Evolutionary conservation across 129 eudicot genomes (phyloP).

Genomic region (Flaveria linearis): DNA sequence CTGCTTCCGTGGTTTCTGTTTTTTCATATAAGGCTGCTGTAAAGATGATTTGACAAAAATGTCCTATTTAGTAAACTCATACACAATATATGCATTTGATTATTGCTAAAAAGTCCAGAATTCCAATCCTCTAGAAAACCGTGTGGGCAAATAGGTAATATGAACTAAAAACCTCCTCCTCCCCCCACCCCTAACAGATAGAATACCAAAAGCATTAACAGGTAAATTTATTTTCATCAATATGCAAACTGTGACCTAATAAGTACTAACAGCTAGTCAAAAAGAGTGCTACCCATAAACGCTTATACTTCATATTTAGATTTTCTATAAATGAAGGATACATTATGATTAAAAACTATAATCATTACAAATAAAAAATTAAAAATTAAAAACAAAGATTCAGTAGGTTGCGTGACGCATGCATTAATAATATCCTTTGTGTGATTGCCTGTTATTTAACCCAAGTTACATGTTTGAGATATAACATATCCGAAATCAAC

Average conservation of each 20-base stretch:
- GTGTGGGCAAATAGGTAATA: not conserved
- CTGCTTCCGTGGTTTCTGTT: conserved; percentile 10
- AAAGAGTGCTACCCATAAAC: not conserved
- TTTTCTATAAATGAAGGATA: not conserved
- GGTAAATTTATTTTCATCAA: no score
- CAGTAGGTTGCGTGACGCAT: not conserved
- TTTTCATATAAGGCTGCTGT: conserved; percentile 25
- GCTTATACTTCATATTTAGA: not conserved
- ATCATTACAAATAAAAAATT: not conserved
- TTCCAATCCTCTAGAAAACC: not conserved
- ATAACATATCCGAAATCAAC: not conserved
- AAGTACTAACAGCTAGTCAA: not conserved
- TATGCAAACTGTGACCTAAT: no score
- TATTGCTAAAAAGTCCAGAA: not conserved
- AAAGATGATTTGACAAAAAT: conserved; percentile 1
- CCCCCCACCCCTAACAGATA: no score
- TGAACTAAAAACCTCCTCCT: not conserved
- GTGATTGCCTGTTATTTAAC: not conserved
- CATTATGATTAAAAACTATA: not conserved
- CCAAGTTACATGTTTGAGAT: not conserved
- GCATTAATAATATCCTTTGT: not conserved
- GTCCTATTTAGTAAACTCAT: conserved; percentile 16
- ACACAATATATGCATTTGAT: not conserved
- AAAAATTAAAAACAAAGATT: not conserved
- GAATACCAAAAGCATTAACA: no score